phyloP scores from a whole-genome alignment of 331 rosid genomes.

The Dryas integrifolia region DNA sequence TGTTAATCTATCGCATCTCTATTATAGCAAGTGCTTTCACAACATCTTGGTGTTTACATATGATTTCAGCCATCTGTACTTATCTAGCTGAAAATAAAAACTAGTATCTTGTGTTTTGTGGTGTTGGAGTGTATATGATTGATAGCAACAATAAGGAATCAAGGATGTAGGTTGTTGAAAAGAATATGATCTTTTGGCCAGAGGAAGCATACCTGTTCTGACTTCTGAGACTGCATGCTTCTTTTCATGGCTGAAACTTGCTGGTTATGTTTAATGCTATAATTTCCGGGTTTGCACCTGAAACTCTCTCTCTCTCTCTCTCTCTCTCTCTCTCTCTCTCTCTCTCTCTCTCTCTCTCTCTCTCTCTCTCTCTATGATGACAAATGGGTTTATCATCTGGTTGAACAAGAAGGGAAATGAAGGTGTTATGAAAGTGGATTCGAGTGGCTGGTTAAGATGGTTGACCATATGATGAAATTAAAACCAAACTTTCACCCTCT shows the following conservation, averaged over 20 bases:
- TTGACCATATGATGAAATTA: not conserved
- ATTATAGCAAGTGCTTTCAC: not conserved
- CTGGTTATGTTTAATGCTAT: not conserved
- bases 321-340: not conserved
- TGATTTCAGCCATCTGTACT: not conserved
- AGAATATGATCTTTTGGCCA: not conserved
- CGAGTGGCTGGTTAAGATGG: not conserved
- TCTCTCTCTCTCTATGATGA: not conserved
- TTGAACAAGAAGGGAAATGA: not conserved
- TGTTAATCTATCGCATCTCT: not conserved
- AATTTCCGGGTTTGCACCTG: not conserved
- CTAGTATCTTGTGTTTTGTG: not conserved
- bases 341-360: not conserved
- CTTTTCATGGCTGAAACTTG: not conserved
- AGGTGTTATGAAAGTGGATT: not conserved
- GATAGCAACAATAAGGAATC: not conserved
- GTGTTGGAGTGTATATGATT: not conserved
- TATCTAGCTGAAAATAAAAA: no score
- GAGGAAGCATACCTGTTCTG: conserved; percentile 5
- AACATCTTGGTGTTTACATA: not conserved
- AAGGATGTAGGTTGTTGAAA: not conserved
- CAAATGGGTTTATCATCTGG: not conserved
- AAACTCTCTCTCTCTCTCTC: not conserved
- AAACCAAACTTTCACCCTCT: not conserved
- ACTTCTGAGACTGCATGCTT: not conserved